Evolutionary conservation across 306 rosid species (phyloP).

Genomic region (Spatholobus suberectus): DNA sequence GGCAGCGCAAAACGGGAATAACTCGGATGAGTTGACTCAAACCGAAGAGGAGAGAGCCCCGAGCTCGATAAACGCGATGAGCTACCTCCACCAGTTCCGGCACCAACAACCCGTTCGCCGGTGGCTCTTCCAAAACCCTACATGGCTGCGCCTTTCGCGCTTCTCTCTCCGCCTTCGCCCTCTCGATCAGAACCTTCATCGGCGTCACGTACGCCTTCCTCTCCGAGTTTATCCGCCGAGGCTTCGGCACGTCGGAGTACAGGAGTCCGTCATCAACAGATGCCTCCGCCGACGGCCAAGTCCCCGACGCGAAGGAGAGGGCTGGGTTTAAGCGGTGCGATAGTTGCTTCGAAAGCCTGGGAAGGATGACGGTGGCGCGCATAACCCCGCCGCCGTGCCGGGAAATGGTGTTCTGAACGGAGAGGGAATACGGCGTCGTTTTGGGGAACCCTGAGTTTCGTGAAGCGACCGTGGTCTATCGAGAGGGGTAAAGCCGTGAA

Average conservation of each 20-base stretch:
- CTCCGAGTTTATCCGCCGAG: conserved; percentile 53
- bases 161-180: conserved; percentile 71
- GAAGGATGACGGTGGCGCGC: conserved; percentile 37
- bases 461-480: neutral
- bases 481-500: neutral
- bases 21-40: conserved; percentile 55
- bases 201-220: conserved; percentile 82
- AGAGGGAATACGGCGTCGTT: neutral
- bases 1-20: conserved; percentile 69
- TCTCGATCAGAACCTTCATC: conserved; percentile 73
- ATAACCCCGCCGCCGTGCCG: conserved; percentile 14
- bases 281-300: conserved; percentile 9
- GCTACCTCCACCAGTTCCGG: conserved; percentile 78
- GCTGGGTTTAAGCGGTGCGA: conserved; percentile 28
- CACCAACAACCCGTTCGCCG: conserved; percentile 77
- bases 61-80: conserved; percentile 67
- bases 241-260: conserved; percentile 71
- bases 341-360: conserved; percentile 36
- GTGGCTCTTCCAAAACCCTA: conserved; percentile 65
- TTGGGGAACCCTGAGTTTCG: neutral
- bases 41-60: conserved; percentile 53
- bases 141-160: conserved; percentile 69
- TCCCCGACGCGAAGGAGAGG: conserved; percentile 43
- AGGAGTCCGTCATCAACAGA: conserved; percentile 7
- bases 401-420: neutral